phyloP scores from a whole-genome alignment of 306 rosid species.

The Castanea crenata region DNA sequence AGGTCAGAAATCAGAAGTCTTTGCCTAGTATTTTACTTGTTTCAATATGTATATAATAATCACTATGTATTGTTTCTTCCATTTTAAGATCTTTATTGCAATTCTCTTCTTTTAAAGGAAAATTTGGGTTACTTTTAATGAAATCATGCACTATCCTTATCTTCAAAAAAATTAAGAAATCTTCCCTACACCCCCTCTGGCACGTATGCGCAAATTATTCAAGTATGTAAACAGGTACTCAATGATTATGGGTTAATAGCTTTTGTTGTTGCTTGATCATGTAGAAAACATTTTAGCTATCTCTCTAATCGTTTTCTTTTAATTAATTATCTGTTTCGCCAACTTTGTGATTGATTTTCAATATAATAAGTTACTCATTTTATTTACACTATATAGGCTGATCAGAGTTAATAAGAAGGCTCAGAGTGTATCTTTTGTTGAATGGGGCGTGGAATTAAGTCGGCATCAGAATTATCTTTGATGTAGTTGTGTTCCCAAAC shows the following conservation, averaged over 20 bases:
- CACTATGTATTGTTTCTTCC: constrained; percentile 12
- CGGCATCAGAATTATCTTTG: not conserved
- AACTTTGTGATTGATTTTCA: not conserved
- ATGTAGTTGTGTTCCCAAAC: not conserved
- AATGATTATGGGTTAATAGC: not conserved
- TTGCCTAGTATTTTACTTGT: not conserved
- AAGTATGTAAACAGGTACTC: not conserved
- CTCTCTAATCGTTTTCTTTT: not conserved
- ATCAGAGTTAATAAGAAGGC: constrained; percentile 1
- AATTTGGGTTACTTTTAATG: not conserved
- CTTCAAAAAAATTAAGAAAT: not conserved
- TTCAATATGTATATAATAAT: not conserved
- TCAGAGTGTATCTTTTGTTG: not conserved
- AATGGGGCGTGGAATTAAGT: not conserved
- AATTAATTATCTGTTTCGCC: not conserved
- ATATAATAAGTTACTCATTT: not conserved
- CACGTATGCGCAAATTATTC: not conserved
- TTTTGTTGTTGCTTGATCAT: not conserved
- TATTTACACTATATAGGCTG: not conserved
- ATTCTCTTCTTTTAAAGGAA: not conserved
- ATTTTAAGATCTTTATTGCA: constrained; percentile 9
- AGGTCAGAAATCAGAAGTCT: constrained; percentile 47
- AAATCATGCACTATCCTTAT: not conserved
- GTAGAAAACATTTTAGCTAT: not conserved
- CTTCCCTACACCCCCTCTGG: not conserved